phyloP scores from a whole-genome alignment of 495 filamentous ascomycete species.

The Daldinia grandis region DNA sequence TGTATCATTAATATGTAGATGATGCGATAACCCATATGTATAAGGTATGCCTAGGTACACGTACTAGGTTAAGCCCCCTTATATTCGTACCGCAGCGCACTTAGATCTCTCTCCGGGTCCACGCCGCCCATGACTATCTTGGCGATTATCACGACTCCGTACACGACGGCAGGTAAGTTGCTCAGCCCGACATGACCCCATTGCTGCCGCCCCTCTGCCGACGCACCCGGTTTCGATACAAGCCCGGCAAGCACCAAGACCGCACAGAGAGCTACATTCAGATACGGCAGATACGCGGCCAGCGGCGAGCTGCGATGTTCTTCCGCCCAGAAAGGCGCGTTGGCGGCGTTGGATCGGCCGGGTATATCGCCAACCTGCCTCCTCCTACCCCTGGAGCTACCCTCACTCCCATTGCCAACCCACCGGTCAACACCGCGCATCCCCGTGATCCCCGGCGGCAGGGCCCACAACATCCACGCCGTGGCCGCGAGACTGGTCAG shows the following conservation, averaged over 20 bases:
- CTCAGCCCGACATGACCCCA: slow-evolving; percentile 43
- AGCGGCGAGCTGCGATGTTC: slow-evolving; percentile 46
- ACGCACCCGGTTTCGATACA: slow-evolving; percentile 30
- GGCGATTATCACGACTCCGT: slow-evolving; percentile 56
- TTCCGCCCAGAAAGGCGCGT: background rate
- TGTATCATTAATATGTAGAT: background rate
- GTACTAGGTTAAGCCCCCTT: slow-evolving; percentile 72
- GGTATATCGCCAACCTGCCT: background rate
- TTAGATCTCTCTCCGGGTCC: slow-evolving; percentile 62
- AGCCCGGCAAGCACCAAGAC: slow-evolving; percentile 49
- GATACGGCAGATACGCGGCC: slow-evolving; percentile 54
- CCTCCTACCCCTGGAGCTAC: background rate
- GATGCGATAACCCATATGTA: background rate
- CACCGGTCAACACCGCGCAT: slow-evolving; percentile 49
- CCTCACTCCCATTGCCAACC: background rate
- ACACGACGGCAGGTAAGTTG: slow-evolving; percentile 55
- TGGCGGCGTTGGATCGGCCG: background rate
- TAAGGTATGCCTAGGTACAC: too few species aligned
- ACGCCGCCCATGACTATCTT: slow-evolving; percentile 64
- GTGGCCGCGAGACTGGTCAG: slow-evolving; percentile 68
- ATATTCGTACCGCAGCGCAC: slow-evolving; percentile 62
- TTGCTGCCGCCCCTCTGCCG: slow-evolving; percentile 3
- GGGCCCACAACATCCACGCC: slow-evolving; percentile 57
- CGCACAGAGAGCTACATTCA: slow-evolving; percentile 56
- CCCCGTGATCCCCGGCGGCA: slow-evolving; percentile 53